Base-by-base conservation (phyloP, 2,329 filamentous ascomycete genomes). In the Penicillium sp. region DNA sequence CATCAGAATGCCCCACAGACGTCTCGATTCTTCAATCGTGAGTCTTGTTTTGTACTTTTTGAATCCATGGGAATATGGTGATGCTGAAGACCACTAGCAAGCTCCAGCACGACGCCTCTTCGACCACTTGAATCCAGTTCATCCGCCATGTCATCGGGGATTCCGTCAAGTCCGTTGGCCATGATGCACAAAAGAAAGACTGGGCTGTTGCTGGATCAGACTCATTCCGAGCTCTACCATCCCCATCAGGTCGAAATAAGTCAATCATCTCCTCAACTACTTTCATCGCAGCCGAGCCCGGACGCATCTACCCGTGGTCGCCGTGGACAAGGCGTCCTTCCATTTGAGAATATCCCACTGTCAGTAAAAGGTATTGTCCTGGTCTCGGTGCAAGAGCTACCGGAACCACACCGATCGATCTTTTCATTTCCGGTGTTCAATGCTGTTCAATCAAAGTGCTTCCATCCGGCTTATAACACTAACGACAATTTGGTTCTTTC, bases 361-460 rank as follows among this genome's bases (percentile, higher is more conserved):
- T 50, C 65, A 1, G 66, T 76, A 30, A 74, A 77, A 58, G 80
- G 79, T 0, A 80, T 84, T 42, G 65, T 68, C 26, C 70, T 84
- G 10, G 65, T 84, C 11, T 71, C 77, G 10, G 69, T 74, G 1
- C 67, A 75, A 41, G 70, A 74, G 8, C 66, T 92, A 1, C 81
- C 85, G 2, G 82, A 89, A 61, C 76, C 74, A 25, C 78, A 87
- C 48, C 76, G 79, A 14, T 65, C 75, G 1, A 59, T 90, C 0
- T 93, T 92, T 51, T 74, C 79, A 0, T 92, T 84, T 48, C 74
- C 79, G 1, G 62, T 83, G 0, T 87, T 94, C 67, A 94, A 93
- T 57, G 84, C 82, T 5, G 75, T 90, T 0, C 86, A 93, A 54
- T 92, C 86, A 0, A 86, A 82, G 55, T 87, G 82, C 52, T 92